Conservation (phyloP, 768 basidiomycete species). For the Lentinula edodes region DNA sequence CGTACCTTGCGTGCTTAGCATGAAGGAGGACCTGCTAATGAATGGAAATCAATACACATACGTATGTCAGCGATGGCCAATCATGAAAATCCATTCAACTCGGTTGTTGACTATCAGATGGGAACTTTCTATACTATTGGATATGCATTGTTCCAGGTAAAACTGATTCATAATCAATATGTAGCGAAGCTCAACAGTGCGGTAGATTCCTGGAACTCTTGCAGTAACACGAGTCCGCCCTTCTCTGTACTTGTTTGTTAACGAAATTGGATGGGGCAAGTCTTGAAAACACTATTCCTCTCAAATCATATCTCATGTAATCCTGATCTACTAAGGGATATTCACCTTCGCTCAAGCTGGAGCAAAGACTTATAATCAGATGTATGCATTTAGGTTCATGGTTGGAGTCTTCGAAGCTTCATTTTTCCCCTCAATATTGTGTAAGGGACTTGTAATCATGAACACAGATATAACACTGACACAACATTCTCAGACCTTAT, state of each 20-base stretch:
- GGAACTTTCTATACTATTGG: slow-evolving; percentile 20
- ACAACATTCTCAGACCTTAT: slow-evolving; percentile 10
- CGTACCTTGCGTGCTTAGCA: slow-evolving; percentile 7
- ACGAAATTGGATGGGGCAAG: slow-evolving; percentile 20
- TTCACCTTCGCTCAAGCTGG: slow-evolving; percentile 22
- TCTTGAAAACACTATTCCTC: neutral
- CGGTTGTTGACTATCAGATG: slow-evolving; percentile 11
- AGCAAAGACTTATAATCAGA: slow-evolving; percentile 16
- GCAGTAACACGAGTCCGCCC: slow-evolving; percentile 18
- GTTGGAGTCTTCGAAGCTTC: slow-evolving; percentile 19
- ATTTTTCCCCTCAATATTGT: slow-evolving; percentile 16
- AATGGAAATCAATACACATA: slow-evolving; percentile 20
- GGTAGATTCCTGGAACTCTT: slow-evolving; percentile 18
- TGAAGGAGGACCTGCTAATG: slow-evolving; percentile 20
- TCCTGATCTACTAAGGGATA: slow-evolving; percentile 3
- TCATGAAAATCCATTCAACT: neutral
- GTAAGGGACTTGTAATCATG: neutral
- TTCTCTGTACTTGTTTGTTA: slow-evolving; percentile 14
- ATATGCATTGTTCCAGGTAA: slow-evolving; percentile 13
- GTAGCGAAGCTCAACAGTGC: neutral
- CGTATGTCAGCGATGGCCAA: neutral
- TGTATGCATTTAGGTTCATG: slow-evolving; percentile 20
- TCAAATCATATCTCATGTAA: neutral
- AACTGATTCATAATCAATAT: neutral
- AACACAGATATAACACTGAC: neutral